Evolutionary conservation across 495 filamentous ascomycete species (phyloP).

Genomic region (Penicillium ucsense): DNA sequence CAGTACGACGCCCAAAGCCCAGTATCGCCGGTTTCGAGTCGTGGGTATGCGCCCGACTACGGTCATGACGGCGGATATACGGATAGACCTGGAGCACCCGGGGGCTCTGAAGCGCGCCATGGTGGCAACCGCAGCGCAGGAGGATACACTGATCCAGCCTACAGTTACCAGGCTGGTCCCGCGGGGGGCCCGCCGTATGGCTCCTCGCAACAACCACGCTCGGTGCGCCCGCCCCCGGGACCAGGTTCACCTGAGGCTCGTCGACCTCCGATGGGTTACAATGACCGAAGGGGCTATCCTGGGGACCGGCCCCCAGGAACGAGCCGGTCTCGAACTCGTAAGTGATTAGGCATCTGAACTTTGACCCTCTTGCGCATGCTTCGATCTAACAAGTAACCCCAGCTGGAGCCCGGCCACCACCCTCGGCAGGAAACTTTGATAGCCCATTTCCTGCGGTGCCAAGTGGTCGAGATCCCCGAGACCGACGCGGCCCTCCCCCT

Average conservation of each 20-base stretch:
- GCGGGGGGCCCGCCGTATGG: slow-evolving; percentile 39
- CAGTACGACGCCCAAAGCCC: slow-evolving; percentile 36
- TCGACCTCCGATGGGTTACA: slow-evolving; percentile 22
- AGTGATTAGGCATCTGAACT: slow-evolving; percentile 6
- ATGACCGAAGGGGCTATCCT: slow-evolving; percentile 18
- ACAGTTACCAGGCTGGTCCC: slow-evolving; percentile 21
- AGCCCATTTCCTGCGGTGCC: slow-evolving; percentile 62
- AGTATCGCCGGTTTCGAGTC: slow-evolving; percentile 17
- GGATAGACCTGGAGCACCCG: slow-evolving; percentile 4
- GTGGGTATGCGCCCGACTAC: slow-evolving; percentile 37
- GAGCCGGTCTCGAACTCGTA: slow-evolving; percentile 26
- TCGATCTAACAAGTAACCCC: slow-evolving; percentile 6
- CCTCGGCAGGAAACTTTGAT: slow-evolving; percentile 43
- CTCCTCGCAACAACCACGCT: slow-evolving; percentile 27
- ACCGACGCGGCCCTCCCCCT: slow-evolving; percentile 15
- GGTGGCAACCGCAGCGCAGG: not conserved
- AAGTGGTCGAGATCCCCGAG: slow-evolving; percentile 11
- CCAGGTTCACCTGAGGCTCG: slow-evolving; percentile 35
- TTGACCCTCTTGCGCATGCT: not conserved
- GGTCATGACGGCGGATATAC: slow-evolving; percentile 39
- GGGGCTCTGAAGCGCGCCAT: no score
- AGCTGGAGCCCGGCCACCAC: slow-evolving; percentile 23
- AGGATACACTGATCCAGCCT: slow-evolving; percentile 41
- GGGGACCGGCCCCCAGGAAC: slow-evolving; percentile 16
- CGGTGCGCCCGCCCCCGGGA: slow-evolving; percentile 24